Base-by-base conservation (phyloP, 2,329 filamentous ascomycete genomes). In the Exophiala alcalophila region DNA sequence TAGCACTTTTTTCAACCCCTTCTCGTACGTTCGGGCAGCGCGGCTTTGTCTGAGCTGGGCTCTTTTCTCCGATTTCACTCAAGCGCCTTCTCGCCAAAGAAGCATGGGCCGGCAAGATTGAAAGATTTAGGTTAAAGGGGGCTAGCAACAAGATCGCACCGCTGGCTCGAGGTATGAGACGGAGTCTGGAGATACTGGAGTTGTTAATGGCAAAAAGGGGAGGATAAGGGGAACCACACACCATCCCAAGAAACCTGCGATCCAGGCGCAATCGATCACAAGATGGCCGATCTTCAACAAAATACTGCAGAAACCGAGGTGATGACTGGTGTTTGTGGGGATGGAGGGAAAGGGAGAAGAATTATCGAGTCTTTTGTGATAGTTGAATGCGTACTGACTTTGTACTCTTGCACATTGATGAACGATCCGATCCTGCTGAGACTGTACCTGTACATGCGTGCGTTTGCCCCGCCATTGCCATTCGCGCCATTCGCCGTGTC, bases 1-100 rank as follows among this genome's bases (percentile, higher is more conserved):
- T 42, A 47, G 44, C 43, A 37, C 19, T 14, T 28, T 37, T 37
- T n/a, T 20, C 25, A 6, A 26, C 30, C n/a, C n/a, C 37, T 38
- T 38, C 24, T 24, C 39, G 30, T 12, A 23, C 12, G 6, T 10
- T 33, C 16, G 18, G 39, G 8, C 23, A 30, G 30, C n/a, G n/a
- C n/a, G 38, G 29, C 19, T 26, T 12, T 29, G 18, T 26, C 8
- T 29, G 18, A 27, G 9, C 14, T 23, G 9, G 11, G 21, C 20
- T 12, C 9, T 24, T 42, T 11, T 16, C 16, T 29, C 21, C 24
- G 9, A 10, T 8, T 21, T 10, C 25, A 23, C 18, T 23, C 32
- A 24, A 23, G 15, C 28, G n/a, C 28, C 28, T 30, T 18, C 14
- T 30, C 28, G 14, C 19, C 28, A 30, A 30, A 16, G 28, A 12